These are phyloP conservation scores for Euphrasia confusa DNA, from an alignment of 257 asterid species.

Conservation along the genomic window DNA sequence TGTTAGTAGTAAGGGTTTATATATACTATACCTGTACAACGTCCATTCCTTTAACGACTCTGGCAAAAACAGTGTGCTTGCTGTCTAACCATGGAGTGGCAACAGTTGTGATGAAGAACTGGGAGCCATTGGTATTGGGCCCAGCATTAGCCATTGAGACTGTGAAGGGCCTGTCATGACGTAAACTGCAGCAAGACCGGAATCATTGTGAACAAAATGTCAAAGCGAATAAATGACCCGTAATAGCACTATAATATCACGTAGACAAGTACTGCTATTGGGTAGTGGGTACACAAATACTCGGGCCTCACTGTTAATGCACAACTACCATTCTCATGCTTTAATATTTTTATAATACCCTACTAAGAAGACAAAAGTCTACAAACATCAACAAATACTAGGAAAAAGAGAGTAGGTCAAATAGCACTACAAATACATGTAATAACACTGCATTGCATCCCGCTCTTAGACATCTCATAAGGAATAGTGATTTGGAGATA, in stretches of 20 bases:
- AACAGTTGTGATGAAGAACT: constrained; percentile 88
- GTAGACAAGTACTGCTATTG: not conserved
- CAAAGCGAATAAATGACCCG: not conserved
- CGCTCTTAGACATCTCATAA: not conserved
- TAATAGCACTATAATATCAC: not conserved
- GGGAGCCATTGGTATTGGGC: constrained; percentile 96
- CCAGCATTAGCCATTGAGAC: constrained; percentile 99
- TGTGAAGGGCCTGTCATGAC: constrained; percentile 97
- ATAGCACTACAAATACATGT: not conserved
- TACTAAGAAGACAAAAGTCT: not conserved
- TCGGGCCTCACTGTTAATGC: not conserved
- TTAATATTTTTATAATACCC: not conserved
- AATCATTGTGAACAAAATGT: constrained; percentile 15
- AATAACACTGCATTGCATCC: not conserved
- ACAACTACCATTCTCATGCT: not conserved
- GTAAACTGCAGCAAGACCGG: constrained; percentile 56
- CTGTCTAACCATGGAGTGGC: constrained; percentile 99
- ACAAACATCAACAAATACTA: not conserved
- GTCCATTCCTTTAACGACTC: constrained; percentile 95
- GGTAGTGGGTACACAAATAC: not conserved
- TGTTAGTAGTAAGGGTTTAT: not conserved
- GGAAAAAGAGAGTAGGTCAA: not conserved
- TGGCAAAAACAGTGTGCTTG: constrained; percentile 96
- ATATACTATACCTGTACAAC: constrained; percentile 75
- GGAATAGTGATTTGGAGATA: not conserved